Conservation (phyloP, 2,329 filamentous ascomycete genomes). For the Hypoxylon sp. region DNA sequence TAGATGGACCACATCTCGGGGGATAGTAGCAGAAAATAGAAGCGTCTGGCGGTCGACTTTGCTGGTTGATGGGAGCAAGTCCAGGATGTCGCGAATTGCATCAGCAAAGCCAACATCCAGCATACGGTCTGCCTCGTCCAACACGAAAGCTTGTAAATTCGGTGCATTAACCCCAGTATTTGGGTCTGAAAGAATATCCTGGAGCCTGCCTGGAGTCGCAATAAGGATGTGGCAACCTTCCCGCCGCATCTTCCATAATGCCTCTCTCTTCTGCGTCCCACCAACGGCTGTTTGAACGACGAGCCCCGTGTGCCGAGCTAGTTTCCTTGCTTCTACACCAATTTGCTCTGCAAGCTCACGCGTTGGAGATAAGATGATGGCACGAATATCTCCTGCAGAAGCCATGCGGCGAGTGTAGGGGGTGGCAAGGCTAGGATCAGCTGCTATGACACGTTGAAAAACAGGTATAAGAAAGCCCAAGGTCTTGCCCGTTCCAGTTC, state of each 20-base stretch:
- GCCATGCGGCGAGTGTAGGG: constrained; percentile 57
- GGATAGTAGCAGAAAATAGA: constrained; percentile 95
- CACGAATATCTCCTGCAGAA: constrained; percentile 72
- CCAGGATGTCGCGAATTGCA: constrained; percentile 74
- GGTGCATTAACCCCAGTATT: constrained; percentile 75
- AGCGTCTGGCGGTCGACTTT: constrained; percentile 86
- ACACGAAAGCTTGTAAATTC: constrained; percentile 91
- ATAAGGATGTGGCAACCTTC: constrained; percentile 91
- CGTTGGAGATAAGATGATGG: constrained; percentile 83
- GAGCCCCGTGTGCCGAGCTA: constrained; percentile 76
- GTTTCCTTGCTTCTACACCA: constrained; percentile 80
- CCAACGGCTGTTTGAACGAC: constrained; percentile 85
- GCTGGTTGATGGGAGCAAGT: constrained; percentile 72
- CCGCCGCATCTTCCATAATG: constrained; percentile 76
- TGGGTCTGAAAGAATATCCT: constrained; percentile 82
- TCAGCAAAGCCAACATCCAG: constrained; percentile 90
- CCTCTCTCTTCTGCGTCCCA: constrained; percentile 82
- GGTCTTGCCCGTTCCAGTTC: constrained; percentile 97
- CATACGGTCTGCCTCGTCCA: constrained; percentile 99
- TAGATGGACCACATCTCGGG: constrained; percentile 83
- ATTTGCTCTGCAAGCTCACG: constrained; percentile 88
- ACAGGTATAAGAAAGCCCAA: constrained; percentile 91
- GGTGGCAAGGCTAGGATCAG: constrained; percentile 73
- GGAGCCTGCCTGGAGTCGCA: constrained; percentile 89
- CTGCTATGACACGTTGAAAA: constrained; percentile 81